Conservation (phyloP, 208 protist species). For the Trypanosoma cruzi region DNA sequence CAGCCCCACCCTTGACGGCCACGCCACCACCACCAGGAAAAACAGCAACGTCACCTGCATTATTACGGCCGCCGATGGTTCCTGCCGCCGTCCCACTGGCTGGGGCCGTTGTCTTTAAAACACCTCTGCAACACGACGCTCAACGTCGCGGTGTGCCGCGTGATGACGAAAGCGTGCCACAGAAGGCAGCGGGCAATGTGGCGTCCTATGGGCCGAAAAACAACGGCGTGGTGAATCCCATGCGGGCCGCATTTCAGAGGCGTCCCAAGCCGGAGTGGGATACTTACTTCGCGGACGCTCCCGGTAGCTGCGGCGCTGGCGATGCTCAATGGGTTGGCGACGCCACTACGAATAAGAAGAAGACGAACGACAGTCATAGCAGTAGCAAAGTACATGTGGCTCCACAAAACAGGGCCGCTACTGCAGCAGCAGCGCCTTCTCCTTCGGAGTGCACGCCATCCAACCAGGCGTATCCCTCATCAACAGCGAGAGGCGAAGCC, state of each 20-base stretch:
- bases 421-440: not conserved
- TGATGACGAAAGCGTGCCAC: slow-evolving; percentile 15
- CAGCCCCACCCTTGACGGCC: not conserved
- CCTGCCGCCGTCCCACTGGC: not conserved
- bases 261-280: slow-evolving; percentile 19
- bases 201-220: not conserved
- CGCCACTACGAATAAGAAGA: not conserved
- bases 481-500: not conserved
- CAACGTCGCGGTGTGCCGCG: not conserved
- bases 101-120: not conserved
- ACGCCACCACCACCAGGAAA: not conserved
- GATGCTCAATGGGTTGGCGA: too few relatives aligned
- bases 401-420: not conserved
- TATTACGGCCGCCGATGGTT: not conserved
- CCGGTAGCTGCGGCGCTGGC: not conserved
- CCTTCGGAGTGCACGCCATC: not conserved
- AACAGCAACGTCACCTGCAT: not conserved
- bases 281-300: slow-evolving; percentile 13
- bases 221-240: slow-evolving; percentile 14
- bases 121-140: not conserved
- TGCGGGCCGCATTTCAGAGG: slow-evolving; percentile 18
- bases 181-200: not conserved
- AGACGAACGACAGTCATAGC: not conserved
- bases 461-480: not conserved
- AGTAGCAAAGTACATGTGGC: not conserved